Conservation (phyloP, 352 stramenopile genomes). For the Globisporangium cystogenes region DNA sequence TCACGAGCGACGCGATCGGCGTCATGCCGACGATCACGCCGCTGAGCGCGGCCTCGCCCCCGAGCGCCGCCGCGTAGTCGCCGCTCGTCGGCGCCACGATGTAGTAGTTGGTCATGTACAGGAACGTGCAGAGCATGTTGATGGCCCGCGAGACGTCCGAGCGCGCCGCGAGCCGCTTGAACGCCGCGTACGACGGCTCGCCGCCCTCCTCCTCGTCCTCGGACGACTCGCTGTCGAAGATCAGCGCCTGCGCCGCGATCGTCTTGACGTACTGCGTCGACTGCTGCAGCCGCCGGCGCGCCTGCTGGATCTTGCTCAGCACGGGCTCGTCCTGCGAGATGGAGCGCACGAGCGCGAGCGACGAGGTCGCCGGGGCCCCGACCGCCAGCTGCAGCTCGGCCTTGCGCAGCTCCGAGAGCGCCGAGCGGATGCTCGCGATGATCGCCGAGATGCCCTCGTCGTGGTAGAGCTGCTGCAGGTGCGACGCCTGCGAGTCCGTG, state of each 20-base stretch:
- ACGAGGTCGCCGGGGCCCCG: neutral
- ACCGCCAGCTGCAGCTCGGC: slow-evolving; percentile 34
- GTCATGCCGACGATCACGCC: slow-evolving; percentile 97
- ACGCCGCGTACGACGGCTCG: slow-evolving; percentile 34
- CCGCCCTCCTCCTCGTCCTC: slow-evolving; percentile 73
- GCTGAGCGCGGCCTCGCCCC: slow-evolving; percentile 84
- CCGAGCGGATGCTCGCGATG: slow-evolving; percentile 73
- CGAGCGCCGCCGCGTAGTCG: slow-evolving; percentile 89
- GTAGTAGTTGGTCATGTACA: slow-evolving; percentile 99
- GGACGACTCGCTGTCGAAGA: slow-evolving; percentile 77
- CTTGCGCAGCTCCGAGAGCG: slow-evolving; percentile 52
- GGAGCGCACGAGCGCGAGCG: slow-evolving; percentile 23
- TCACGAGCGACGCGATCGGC: slow-evolving; percentile 91
- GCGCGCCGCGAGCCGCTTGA: slow-evolving; percentile 37
- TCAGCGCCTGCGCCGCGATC: slow-evolving; percentile 72
- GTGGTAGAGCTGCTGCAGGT: slow-evolving; percentile 82
- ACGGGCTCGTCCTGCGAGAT: slow-evolving; percentile 80
- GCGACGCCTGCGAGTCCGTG: slow-evolving; percentile 76
- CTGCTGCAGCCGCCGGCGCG: slow-evolving; percentile 60
- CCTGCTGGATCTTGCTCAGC: slow-evolving; percentile 61
- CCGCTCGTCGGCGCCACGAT: slow-evolving; percentile 94
- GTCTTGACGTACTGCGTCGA: slow-evolving; percentile 84
- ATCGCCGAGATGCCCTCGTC: slow-evolving; percentile 87
- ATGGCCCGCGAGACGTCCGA: slow-evolving; percentile 79
- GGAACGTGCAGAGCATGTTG: slow-evolving; percentile 93